Base-by-base conservation (phyloP, 139 green algal species). In the Chlamydomonas sp. region DNA sequence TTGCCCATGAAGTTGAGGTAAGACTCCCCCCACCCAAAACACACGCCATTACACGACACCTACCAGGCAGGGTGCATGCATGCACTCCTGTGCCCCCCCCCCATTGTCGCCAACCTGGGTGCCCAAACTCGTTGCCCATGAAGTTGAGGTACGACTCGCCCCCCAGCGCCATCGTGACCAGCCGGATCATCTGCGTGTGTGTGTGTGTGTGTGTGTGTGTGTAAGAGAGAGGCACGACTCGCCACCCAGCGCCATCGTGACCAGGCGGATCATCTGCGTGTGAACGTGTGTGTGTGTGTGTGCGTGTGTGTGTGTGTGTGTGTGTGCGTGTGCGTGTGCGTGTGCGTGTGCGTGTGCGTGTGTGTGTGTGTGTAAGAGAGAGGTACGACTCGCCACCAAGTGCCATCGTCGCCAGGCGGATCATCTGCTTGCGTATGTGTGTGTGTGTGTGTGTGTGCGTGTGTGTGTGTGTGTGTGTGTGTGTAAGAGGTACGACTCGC, bases 1-100 rank as follows among this genome's bases (percentile, higher is more conserved):
- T 96, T 96, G 75, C 89, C 90, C 91, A 97, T 97, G 86, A 97
- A 97, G 81, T 92, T 97, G 48, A 98, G 85, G 79, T 97, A 97
- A 26, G 72, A 84, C 74, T 97, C 89, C n/a, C 94, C 94, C 34
- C 92, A n/a, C n/a, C n/a, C n/a, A n/a, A n/a, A n/a, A n/a, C n/a
- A n/a, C n/a, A n/a, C n/a, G n/a, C n/a, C n/a, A n/a, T n/a, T n/a
- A n/a, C n/a, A n/a, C n/a, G n/a, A n/a, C n/a, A n/a, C n/a, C n/a
- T n/a, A n/a, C n/a, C n/a, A n/a, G n/a, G n/a, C n/a, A n/a, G n/a
- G n/a, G n/a, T n/a, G n/a, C n/a, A n/a, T n/a, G n/a, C n/a, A n/a
- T n/a, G n/a, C n/a, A n/a, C n/a, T n/a, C n/a, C n/a, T n/a, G n/a
- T n/a, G n/a, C n/a, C n/a, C n/a, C n/a, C n/a, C n/a, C n/a, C n/a